Percentiles rank a stretch among this genome's conserved stretches.
Conservation (phyloP, 1,284 basidiomycete species). For the Cryptococcus sp. region DNA sequence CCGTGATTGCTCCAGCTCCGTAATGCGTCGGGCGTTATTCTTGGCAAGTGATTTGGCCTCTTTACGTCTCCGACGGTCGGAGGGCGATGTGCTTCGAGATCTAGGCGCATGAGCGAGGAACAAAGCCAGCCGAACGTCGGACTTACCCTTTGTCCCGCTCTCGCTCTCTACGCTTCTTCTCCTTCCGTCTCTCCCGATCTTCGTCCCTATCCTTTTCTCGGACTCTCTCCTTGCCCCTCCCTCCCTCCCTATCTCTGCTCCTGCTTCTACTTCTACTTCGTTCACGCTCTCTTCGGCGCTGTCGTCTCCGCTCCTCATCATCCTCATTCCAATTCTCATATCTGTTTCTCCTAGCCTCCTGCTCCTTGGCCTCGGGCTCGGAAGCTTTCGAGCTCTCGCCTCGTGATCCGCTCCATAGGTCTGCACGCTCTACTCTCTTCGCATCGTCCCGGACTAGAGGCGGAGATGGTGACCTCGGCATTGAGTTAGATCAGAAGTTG, state of each 20-base stretch:
- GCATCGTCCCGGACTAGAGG: too few relatives aligned
- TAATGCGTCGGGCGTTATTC: constrained; percentile 71
- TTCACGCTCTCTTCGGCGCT: constrained; percentile 15
- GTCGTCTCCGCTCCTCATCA: constrained; percentile 18
- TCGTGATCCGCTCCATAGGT: too few relatives aligned
- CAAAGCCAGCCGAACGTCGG: too few relatives aligned
- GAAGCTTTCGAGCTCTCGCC: constrained; percentile 5
- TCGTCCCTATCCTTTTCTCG: constrained; percentile 16
- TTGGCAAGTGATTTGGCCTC: constrained; percentile 72
- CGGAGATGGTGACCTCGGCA: too few relatives aligned
- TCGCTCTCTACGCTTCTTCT: constrained; percentile 26
- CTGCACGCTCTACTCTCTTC: too few relatives aligned
- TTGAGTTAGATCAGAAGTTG: too few relatives aligned
- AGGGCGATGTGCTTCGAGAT: constrained; percentile 39
- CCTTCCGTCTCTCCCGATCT: constrained; percentile 34
- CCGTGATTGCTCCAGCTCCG: constrained; percentile 79
- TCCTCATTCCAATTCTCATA: constrained; percentile 13
- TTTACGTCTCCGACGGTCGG: constrained; percentile 52
- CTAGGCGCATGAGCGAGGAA: constrained; percentile 19
- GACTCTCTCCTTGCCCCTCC: constrained; percentile 23
- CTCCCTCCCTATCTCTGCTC: constrained; percentile 17
- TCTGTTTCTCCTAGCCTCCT: constrained; percentile 25
- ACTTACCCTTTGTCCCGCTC: too few relatives aligned
- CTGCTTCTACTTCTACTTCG: constrained; percentile 8
- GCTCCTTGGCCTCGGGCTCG: constrained; percentile 28